phyloP scores from a whole-genome alignment of 2,329 filamentous ascomycete species.

The Fusarium musae region DNA sequence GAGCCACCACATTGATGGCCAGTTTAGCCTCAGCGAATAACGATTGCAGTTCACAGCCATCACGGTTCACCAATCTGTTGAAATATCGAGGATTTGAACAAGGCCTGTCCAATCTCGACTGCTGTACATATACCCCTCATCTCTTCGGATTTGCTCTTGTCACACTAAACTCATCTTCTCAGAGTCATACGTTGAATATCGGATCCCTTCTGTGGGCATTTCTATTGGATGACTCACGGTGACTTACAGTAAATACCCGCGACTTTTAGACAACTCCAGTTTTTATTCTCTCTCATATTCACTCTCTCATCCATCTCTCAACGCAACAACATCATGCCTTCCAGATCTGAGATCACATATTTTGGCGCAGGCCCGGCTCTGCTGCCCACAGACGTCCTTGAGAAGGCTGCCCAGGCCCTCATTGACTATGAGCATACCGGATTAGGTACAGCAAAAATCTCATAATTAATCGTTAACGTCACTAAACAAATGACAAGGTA shows the following conservation, averaged over 20 bases:
- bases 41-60: conserved; percentile 19
- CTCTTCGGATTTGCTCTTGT: neutral
- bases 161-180: neutral
- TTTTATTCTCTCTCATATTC: conserved; percentile 25
- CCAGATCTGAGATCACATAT: conserved; percentile 80
- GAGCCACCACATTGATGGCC: conserved; percentile 21
- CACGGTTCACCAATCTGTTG: conserved; percentile 7
- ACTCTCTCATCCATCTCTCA: conserved; percentile 14
- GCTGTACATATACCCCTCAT: conserved; percentile 1
- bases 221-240: conserved; percentile 42
- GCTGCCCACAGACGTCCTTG: conserved; percentile 83
- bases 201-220: conserved; percentile 28
- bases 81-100: conserved; percentile 6
- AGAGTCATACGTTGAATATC: conserved; percentile 31
- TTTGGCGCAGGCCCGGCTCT: conserved; percentile 93
- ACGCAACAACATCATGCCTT: conserved; percentile 65
- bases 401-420: conserved; percentile 79
- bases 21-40: conserved; percentile 31
- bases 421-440: conserved; percentile 85
- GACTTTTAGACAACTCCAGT: conserved; percentile 23
- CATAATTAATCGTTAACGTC: neutral
- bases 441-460: conserved; percentile 64
- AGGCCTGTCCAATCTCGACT: neutral
- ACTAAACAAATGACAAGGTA: conserved; percentile 38
- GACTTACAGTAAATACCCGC: conserved; percentile 9